Percentiles rank a stretch among this genome's conserved stretches.
Evolutionary conservation across 2,329 filamentous ascomycete species (phyloP).

Genomic region (Pseudogymnoascus pannorum): DNA sequence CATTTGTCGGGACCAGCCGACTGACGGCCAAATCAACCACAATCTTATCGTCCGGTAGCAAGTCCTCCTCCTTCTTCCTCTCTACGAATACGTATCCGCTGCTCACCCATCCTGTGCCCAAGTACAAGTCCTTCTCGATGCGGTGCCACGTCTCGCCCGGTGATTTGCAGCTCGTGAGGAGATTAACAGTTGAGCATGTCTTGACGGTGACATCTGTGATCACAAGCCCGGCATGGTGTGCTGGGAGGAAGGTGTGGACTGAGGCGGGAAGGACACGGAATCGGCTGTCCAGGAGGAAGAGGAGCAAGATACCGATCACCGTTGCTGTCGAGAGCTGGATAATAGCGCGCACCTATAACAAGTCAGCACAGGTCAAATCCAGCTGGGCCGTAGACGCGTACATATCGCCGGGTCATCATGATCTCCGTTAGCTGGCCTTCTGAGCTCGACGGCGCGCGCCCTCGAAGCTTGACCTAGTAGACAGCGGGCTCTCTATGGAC

Average conservation of each 20-base stretch:
- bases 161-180: conserved; percentile 52
- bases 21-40: conserved; percentile 59
- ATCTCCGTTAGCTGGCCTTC: not conserved
- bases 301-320: conserved; percentile 46
- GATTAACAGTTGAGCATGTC: conserved; percentile 55
- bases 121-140: conserved; percentile 64
- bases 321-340: conserved; percentile 26
- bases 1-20: conserved; percentile 48
- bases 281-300: conserved; percentile 60
- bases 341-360: conserved; percentile 37
- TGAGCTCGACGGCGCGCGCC: not conserved
- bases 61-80: conserved; percentile 62
- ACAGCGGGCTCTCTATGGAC: conserved; percentile 6
- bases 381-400: not conserved
- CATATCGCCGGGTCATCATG: conserved; percentile 8
- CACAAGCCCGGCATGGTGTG: conserved; percentile 60
- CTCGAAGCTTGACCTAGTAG: conserved; percentile 7
- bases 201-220: conserved; percentile 63
- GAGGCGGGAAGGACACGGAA: conserved; percentile 61
- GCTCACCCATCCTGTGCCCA: conserved; percentile 55
- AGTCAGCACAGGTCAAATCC: not conserved
- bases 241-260: conserved; percentile 61
- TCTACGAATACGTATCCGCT: conserved; percentile 62
- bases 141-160: conserved; percentile 54
- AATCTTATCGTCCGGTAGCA: conserved; percentile 52